A percentile compares a stretch with the other conserved stretches of the same genome.
phyloP scores from a whole-genome alignment of 441 rosid species.

The Biscutella auriculata region DNA sequence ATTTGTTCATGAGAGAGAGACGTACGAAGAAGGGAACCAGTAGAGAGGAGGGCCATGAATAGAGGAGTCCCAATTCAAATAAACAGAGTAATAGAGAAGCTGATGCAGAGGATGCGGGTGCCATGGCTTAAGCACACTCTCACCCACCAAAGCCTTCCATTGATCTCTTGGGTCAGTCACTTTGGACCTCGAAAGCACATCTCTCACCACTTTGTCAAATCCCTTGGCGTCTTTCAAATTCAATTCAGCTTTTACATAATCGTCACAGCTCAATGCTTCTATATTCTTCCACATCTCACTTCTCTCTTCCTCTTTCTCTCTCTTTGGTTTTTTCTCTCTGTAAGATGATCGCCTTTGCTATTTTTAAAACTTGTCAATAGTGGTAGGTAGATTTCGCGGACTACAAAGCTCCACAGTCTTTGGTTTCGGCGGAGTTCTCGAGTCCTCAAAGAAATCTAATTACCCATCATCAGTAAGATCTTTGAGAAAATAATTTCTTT shows the following conservation, averaged over 20 bases:
- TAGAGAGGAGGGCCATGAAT: slow-evolving; percentile 62
- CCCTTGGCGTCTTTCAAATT: slow-evolving; percentile 32
- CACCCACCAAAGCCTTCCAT: slow-evolving; percentile 41
- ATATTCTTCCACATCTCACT: slow-evolving; percentile 35
- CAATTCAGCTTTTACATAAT: slow-evolving; percentile 47
- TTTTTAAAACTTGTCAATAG: not conserved
- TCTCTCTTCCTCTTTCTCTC: not conserved
- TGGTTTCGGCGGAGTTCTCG: not conserved
- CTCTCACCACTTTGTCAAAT: slow-evolving; percentile 25
- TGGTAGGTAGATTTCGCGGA: slow-evolving; percentile 7
- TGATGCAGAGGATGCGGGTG: slow-evolving; percentile 63
- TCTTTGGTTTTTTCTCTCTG: not conserved
- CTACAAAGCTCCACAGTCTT: slow-evolving; percentile 1
- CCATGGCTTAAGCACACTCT: slow-evolving; percentile 48
- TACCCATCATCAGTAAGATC: too few relatives aligned
- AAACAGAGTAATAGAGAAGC: slow-evolving; percentile 57
- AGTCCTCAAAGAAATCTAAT: not conserved
- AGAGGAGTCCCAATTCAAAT: slow-evolving; percentile 54
- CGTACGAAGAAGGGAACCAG: slow-evolving; percentile 74
- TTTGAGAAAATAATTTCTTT: too few relatives aligned
- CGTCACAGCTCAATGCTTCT: slow-evolving; percentile 34
- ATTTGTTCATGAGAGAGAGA: slow-evolving; percentile 4
- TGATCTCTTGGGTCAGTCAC: slow-evolving; percentile 41
- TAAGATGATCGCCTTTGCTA: not conserved
- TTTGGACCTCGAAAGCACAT: slow-evolving; percentile 17